Base-by-base conservation (phyloP, 768 basidiomycete species). In the Phlegmacium glaucopus region DNA sequence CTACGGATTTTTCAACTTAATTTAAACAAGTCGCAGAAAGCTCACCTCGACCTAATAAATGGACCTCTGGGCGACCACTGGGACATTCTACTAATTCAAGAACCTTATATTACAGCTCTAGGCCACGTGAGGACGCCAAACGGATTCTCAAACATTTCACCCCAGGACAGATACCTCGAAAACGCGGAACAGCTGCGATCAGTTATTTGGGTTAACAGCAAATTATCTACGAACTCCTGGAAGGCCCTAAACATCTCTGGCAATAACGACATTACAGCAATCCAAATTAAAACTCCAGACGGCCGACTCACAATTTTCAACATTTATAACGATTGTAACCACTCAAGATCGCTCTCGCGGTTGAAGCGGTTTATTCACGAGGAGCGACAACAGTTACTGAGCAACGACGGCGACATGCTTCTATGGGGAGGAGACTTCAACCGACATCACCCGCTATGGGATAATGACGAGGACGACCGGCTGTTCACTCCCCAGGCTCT, bases 31-130 rank as follows among this genome's bases (percentile, higher is more conserved):
- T 58, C 50, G 1, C 32, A 28, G n/a, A 13, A 44, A 2, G 53
- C 53, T 4, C 56, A 58, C 7, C 45, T 47, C 1, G 45, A 50
- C 12, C 50, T 56, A 4, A 27, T 54, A 4, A 59, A 59, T 26
- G 15, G 45, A 32, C 18, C 32, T 13, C 48, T 50, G 1, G 28
- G 10, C 1, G 39, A 54, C 1, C 16, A 63, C 4, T 65, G 50
- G 38, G 65, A 75, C 50, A 57, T 76, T 0, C 29, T 71, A 0
- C 47, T 58, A 0, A 12, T 75, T 8, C 73, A 76, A 53, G 74
- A 75, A 61, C 72, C 72, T 1, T 57, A 63, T 48, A 49, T 67
- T 3, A 61, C 66, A 48, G 35, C 29, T 26, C 47, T 43, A 12
- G 37, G 56, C 1, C 41, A 55, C 11, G 59, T 48, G 1, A n/a